Evolutionary conservation across 2,329 filamentous ascomycete genomes (phyloP), one percentile per base, ranked within the genome.

Genomic region (Colletotrichum costaricense): DNA sequence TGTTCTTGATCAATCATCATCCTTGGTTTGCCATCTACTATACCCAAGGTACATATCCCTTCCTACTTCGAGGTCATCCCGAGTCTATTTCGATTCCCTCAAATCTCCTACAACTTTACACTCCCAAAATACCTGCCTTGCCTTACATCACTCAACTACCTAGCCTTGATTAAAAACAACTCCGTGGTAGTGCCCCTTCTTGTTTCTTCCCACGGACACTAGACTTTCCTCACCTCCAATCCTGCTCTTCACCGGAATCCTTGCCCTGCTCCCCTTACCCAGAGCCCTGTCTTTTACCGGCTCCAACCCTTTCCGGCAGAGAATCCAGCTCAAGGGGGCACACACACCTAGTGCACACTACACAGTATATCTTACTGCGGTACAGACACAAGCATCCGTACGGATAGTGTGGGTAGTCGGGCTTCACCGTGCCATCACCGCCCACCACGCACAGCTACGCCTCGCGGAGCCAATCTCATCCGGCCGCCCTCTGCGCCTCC

Each of bases 401-500:
- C 33, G 38, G 38, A 42, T 42, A 42, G 14, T 42, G 16, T 12
- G 11, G 33, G 38, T 42, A 42, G 38, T 52, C 62, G 66, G 64
- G 64, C 70, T 33, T 65, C 59, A 56, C 66, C 65, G 59, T 26
- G 33, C 59, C n/a, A 67, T 52, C 38, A 22, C 35, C 57, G 57
- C 65, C 33, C 69, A 72, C 69, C 24, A 9, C 66, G 16, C 58
- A 69, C 38, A 59, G 42, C 69, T 56, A 72, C 59, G 59, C 59
- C 69, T 66, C 59, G 42, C 69, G 42, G 69, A 26, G 26, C 30
- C 24, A 59, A 64, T 35, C 65, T 60, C 24, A 55, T 42, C 59
- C 70, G 55, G 60, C 52, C 26, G 9, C 9, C 38, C 12, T 59
- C 54, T 55, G 42, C 66, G 66, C 33, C 70, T 73, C 46, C 59